These are phyloP conservation scores for Tricholoma flavovirens DNA, from an alignment of 768 basidiomycete genomes.

Conservation along the genomic window DNA sequence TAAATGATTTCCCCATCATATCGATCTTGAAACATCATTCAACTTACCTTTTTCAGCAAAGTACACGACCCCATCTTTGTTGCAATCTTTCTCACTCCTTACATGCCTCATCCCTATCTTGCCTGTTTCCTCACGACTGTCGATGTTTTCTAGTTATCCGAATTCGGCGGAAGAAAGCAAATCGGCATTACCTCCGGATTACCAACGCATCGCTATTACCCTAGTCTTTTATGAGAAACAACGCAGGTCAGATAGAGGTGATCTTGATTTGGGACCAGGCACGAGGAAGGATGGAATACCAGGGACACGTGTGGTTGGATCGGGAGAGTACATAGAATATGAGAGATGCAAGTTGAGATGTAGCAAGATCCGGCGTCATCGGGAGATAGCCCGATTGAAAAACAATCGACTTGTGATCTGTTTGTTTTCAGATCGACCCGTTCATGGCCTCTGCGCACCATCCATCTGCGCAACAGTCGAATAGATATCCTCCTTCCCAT, in stretches of 20 bases:
- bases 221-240: no score
- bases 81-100: neutral
- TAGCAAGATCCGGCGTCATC: slow-evolving; percentile 57
- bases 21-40: no score
- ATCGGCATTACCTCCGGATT: no score
- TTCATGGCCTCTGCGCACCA: slow-evolving; percentile 45
- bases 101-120: no score
- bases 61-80: neutral
- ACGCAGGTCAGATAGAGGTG: no score
- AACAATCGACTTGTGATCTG: slow-evolving; percentile 33
- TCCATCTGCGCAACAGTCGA: slow-evolving; percentile 28
- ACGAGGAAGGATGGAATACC: no score
- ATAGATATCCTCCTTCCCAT: slow-evolving; percentile 31
- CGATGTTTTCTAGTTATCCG: slow-evolving; percentile 3
- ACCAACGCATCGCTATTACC: neutral
- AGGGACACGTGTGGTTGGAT: no score
- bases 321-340: no score
- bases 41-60: slow-evolving; percentile 9
- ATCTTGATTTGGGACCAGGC: no score
- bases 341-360: no score
- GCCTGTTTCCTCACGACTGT: slow-evolving; percentile 1
- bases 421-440: slow-evolving; percentile 24
- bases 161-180: slow-evolving; percentile 9
- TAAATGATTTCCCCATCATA: no score
- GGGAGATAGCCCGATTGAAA: slow-evolving; percentile 56